Percentiles rank a stretch among this genome's conserved stretches.
Evolutionary conservation across 441 rosid species (phyloP).

Genomic region (Theobroma grandiflorum): DNA sequence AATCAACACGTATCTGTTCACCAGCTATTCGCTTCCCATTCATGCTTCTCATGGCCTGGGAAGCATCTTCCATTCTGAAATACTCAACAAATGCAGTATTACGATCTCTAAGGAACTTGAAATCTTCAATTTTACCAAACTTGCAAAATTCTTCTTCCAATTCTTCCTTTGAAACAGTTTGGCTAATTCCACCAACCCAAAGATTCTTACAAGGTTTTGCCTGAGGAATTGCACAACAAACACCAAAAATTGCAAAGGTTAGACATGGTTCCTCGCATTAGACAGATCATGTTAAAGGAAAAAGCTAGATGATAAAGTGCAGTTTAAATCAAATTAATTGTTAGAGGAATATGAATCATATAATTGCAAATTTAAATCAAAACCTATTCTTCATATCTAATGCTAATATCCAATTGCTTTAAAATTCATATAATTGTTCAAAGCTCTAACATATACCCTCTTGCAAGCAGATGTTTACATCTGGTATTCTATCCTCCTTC

Average conservation of each 20-base stretch:
- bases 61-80: slow-evolving; percentile 71
- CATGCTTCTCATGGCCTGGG: slow-evolving; percentile 79
- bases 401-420: background rate
- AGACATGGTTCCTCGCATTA: background rate
- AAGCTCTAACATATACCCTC: background rate
- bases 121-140: slow-evolving; percentile 84
- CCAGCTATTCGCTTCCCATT: slow-evolving; percentile 83
- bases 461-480: slow-evolving; percentile 10
- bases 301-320: background rate
- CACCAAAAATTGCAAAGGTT: background rate
- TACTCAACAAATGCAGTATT: slow-evolving; percentile 80
- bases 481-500: slow-evolving; percentile 10
- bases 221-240: slow-evolving; percentile 43
- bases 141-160: slow-evolving; percentile 77
- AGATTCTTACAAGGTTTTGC: slow-evolving; percentile 83
- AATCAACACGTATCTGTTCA: slow-evolving; percentile 90
- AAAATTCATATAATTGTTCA: background rate
- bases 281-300: background rate
- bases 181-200: slow-evolving; percentile 95
- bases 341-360: background rate
- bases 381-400: slow-evolving; percentile 3
- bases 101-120: slow-evolving; percentile 79
- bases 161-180: slow-evolving; percentile 66
- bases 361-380: background rate
- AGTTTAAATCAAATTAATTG: background rate